Percentiles rank a stretch among this genome's conserved stretches.
These are phyloP conservation scores for Lachnellula suecica DNA, from an alignment of 2,329 filamentous ascomycete genomes.

Conservation along the genomic window DNA sequence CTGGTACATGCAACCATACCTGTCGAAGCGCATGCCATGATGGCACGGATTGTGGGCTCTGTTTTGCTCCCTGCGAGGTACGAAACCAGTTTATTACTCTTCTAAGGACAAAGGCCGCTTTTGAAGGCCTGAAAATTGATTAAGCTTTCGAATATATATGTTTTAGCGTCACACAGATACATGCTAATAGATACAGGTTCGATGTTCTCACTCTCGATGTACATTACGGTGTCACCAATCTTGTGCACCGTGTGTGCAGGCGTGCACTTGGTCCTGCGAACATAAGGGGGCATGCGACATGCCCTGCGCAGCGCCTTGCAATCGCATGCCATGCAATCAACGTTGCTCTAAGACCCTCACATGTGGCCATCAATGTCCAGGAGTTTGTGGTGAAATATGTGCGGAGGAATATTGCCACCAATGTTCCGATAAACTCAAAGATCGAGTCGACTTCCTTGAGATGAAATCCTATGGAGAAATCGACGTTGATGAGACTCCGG, in stretches of 20 bases:
- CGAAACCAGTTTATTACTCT: constrained; percentile 49
- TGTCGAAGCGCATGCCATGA: constrained; percentile 55
- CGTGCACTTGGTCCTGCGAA: constrained; percentile 54
- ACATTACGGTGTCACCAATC: constrained; percentile 55
- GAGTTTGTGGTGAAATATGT: constrained; percentile 64
- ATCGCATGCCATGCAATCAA: constrained; percentile 62
- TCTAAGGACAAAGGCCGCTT: constrained; percentile 38
- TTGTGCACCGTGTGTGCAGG: constrained; percentile 59
- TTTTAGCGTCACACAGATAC: neutral
- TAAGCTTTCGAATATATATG: constrained; percentile 37
- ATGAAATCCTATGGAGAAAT: constrained; percentile 54
- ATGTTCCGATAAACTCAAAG: constrained; percentile 45
- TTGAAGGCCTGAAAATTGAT: constrained; percentile 27
- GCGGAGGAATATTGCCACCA: constrained; percentile 55
- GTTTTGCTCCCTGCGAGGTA: constrained; percentile 50
- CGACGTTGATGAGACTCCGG: constrained; percentile 57
- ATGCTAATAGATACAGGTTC: constrained; percentile 42
- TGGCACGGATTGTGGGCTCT: constrained; percentile 45
- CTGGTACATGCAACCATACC: constrained; percentile 54
- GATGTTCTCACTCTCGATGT: constrained; percentile 59
- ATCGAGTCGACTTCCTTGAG: constrained; percentile 56
- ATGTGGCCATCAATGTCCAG: constrained; percentile 66
- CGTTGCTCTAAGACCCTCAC: constrained; percentile 52
- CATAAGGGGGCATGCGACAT: constrained; percentile 45
- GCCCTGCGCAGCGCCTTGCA: constrained; percentile 64